Base-by-base conservation (phyloP, 495 filamentous ascomycete genomes). In the Lasiosphaeria hispida region DNA sequence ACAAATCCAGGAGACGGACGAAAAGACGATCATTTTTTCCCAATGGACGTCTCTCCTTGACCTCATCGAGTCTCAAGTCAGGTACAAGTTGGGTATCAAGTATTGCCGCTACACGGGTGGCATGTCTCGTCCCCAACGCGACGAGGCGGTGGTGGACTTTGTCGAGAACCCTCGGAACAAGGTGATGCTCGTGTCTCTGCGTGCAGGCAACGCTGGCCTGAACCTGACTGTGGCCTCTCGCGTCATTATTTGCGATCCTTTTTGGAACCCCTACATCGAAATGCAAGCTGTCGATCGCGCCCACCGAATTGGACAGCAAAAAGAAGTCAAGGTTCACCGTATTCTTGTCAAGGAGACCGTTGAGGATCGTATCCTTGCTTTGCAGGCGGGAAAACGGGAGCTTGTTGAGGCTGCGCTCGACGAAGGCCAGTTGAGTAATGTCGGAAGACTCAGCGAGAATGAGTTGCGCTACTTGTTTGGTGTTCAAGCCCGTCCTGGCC, bases 191-290 rank as follows among this genome's bases (percentile, higher is more conserved):
- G 87, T 96, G 4, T 95, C 90, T 10, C 79, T 97, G 39, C 91
- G 91, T 52, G 93, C 93, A 0, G 93, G 93, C 10, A 97, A 97
- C 66, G 83, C 93, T 0, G 93, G 93, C 0, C 78, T 97, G 38
- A 97, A 97, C 68, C 82, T 97, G 15, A 87, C 87, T 7, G 85
- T 85, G n/a, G 93, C 93, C 0, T 88, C 85, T 0, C 87, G 91
- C 61, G 89, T 97, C 60, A 90, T 97, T 67, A 87, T 97, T 52
- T 83, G 95, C 55, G 93, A 97, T 62, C 93, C 93, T 0, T 96
- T 96, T 76, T 97, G 94, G 90, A 97, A 97, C 59, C 92, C 93
- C 0, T 96, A 87, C 67, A 87, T 96, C 23, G 93, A 97, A 73
- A 90, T 92, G 63, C 93, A 97, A 70, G 93, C 93, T 1, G 87